phyloP scores from a whole-genome alignment of 306 rosid genomes.

The Trifolium repens region DNA sequence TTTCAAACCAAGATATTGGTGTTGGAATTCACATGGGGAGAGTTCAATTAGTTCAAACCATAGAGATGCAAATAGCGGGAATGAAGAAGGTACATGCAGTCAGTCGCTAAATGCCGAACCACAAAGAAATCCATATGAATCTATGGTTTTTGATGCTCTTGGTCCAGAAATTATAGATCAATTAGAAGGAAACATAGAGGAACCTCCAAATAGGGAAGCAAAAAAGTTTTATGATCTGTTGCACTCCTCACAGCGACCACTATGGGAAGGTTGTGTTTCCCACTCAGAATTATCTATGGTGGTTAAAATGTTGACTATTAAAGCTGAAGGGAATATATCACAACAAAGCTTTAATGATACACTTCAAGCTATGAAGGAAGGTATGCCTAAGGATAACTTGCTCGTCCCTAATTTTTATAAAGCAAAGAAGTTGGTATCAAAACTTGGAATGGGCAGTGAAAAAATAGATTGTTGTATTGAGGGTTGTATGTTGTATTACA shows the following conservation, averaged over 20 bases:
- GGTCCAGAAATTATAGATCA: background rate
- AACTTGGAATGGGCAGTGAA: background rate
- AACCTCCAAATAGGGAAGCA: background rate
- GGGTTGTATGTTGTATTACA: background rate
- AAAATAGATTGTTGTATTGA: background rate
- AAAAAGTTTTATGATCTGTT: background rate
- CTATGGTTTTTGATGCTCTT: background rate
- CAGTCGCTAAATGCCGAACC: background rate
- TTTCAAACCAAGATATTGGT: constrained; percentile 1
- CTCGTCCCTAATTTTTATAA: background rate
- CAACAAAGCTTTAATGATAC: no score
- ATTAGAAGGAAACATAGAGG: background rate
- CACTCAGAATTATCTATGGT: background rate
- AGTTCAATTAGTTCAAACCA: background rate
- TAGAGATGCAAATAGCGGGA: background rate
- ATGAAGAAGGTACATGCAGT: background rate
- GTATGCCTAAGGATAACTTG: background rate
- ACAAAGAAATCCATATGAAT: background rate
- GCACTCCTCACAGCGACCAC: background rate
- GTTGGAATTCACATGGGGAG: constrained; percentile 7
- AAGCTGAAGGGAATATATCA: no score
- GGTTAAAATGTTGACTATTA: no score
- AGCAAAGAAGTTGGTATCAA: background rate
- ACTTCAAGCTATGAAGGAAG: background rate
- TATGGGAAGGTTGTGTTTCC: background rate